Percentiles rank a stretch among this genome's conserved stretches.
phyloP scores from a whole-genome alignment of 352 stramenopile genomes.

The Pythium chondricola region DNA sequence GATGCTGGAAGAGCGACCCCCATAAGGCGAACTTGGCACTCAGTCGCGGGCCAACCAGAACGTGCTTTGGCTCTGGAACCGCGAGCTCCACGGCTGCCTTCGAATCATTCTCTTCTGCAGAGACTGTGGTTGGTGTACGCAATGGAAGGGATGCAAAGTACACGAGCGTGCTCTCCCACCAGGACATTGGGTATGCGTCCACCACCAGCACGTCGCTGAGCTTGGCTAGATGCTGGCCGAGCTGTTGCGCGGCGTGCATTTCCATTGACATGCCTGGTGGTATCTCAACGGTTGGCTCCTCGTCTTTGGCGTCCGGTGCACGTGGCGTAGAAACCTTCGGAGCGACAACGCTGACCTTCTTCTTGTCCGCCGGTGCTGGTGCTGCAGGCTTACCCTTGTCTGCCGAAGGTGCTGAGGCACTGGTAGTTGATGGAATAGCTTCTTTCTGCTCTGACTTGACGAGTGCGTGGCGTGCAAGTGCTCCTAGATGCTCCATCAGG shows the following conservation, averaged over 20 bases:
- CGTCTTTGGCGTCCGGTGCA: too few relatives aligned
- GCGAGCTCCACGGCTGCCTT: not conserved
- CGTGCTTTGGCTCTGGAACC: not conserved
- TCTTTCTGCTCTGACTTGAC: too few relatives aligned
- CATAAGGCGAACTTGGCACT: conserved; percentile 16
- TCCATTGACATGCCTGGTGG: conserved; percentile 17
- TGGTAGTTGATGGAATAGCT: too few relatives aligned
- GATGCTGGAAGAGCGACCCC: conserved; percentile 24
- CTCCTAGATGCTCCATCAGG: conserved; percentile 33
- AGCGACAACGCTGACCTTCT: too few relatives aligned
- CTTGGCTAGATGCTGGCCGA: conserved; percentile 10
- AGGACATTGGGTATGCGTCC: conserved; percentile 16
- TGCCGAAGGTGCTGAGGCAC: not conserved
- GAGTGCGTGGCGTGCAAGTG: conserved; percentile 10
- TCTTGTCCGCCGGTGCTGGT: not conserved
- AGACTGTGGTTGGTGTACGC: not conserved
- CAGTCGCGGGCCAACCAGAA: conserved; percentile 18
- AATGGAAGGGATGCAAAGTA: conserved; percentile 9
- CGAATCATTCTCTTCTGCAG: not conserved
- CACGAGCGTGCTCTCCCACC: conserved; percentile 20
- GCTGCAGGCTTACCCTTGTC: conserved; percentile 14
- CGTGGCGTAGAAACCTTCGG: too few relatives aligned
- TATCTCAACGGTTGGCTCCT: too few relatives aligned
- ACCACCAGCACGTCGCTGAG: conserved; percentile 5
- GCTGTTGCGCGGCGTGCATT: conserved; percentile 13